A percentile compares a stretch with the other conserved stretches of the same genome.
phyloP scores from a whole-genome alignment of 139 green algal genomes.

The Picochlorum sp. region DNA sequence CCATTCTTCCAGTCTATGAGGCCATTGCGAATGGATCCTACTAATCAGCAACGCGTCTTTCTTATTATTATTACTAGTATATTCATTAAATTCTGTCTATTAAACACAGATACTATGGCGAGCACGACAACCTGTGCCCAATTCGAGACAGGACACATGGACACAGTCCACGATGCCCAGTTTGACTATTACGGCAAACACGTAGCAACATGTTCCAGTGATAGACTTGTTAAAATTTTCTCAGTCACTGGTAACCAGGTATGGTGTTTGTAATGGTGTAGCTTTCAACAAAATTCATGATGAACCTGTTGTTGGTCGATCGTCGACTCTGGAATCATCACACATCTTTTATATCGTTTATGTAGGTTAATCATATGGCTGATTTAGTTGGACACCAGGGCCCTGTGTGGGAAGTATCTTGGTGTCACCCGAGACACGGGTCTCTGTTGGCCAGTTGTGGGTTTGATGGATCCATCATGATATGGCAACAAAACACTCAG shows the following conservation, averaged over 20 bases:
- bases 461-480: conserved; percentile 87
- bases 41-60: too few relatives aligned
- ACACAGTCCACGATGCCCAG: conserved; percentile 55
- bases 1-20: too few relatives aligned
- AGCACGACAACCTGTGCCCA: conserved; percentile 13
- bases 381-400: conserved; percentile 89
- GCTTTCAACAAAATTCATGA: too few relatives aligned
- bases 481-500: conserved; percentile 83
- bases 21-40: too few relatives aligned
- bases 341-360: neutral
- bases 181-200: conserved; percentile 96
- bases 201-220: conserved; percentile 85
- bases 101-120: neutral
- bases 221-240: conserved; percentile 77
- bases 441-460: conserved; percentile 80
- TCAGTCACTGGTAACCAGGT: conserved; percentile 36
- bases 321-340: neutral
- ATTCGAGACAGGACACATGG: conserved; percentile 78
- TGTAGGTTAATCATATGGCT: conserved; percentile 41
- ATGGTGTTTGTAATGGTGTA: neutral
- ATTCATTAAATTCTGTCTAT: too few relatives aligned
- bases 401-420: conserved; percentile 75
- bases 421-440: conserved; percentile 94
- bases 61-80: too few relatives aligned
- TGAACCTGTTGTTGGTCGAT: too few relatives aligned